These are phyloP conservation scores for Rhodotorula diobovata DNA, from an alignment of 768 basidiomycete species.

Conservation along the genomic window DNA sequence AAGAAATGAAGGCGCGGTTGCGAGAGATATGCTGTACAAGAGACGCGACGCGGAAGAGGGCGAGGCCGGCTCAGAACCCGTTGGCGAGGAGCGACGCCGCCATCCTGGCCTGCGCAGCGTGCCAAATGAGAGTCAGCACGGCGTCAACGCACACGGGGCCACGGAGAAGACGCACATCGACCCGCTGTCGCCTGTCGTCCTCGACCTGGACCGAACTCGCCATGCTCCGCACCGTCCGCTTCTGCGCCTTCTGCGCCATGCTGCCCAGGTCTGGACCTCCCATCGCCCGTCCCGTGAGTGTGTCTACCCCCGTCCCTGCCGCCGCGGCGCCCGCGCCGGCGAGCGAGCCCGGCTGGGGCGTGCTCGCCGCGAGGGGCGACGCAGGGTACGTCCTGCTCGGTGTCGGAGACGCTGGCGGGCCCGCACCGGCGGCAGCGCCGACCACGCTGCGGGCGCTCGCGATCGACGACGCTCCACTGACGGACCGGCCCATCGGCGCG, in stretches of 20 bases:
- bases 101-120: conserved; percentile 28
- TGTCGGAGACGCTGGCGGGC: conserved; percentile 34
- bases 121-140: not conserved
- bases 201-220: conserved; percentile 67
- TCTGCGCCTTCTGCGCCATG: conserved; percentile 32
- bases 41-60: not conserved
- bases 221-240: conserved; percentile 50
- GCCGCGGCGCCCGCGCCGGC: too few relatives aligned
- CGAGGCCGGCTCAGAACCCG: conserved; percentile 19
- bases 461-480: conserved; percentile 48
- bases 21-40: not conserved
- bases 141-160: not conserved
- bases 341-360: conserved; percentile 42
- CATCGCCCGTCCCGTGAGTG: conserved; percentile 14
- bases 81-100: conserved; percentile 39
- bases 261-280: not conserved
- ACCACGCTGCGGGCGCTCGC: conserved; percentile 49
- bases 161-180: conserved; percentile 61
- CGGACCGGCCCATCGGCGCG: conserved; percentile 45
- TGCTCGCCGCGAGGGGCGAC: conserved; percentile 22
- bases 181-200: conserved; percentile 60
- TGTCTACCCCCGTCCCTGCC: too few relatives aligned
- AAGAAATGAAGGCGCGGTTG: not conserved
- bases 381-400: conserved; percentile 23
- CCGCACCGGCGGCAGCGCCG: conserved; percentile 55